Conservation (phyloP, 331 rosid genomes). For the Phaseolus coccineus region DNA sequence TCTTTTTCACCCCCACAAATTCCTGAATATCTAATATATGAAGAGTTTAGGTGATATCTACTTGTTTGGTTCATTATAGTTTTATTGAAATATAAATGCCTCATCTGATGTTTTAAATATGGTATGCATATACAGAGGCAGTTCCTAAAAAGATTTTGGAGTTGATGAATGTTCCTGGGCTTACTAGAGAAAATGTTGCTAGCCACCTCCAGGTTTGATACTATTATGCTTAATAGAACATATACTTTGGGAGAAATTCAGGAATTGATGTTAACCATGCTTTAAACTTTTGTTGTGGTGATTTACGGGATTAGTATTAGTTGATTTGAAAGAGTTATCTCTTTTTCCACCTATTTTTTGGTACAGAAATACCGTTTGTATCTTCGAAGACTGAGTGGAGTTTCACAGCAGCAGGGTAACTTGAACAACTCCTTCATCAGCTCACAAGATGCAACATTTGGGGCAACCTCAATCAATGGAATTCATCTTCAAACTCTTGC, state of each 20-base stretch:
- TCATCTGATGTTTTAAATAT: conserved; percentile 38
- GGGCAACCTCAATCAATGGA: conserved; percentile 70
- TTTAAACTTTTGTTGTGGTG: conserved; percentile 7
- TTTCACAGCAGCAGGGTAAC: conserved; percentile 72
- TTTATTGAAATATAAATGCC: neutral
- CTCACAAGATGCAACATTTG: conserved; percentile 75
- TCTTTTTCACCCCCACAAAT: neutral
- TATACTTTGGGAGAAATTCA: neutral
- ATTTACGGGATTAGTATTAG: neutral
- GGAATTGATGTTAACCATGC: conserved; percentile 23
- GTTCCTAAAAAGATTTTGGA: conserved; percentile 99
- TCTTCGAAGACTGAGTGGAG: conserved; percentile 91
- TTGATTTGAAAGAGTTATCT: conserved; percentile 26
- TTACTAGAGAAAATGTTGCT: conserved; percentile 98
- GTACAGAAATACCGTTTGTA: conserved; percentile 94
- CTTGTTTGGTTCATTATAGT: conserved; percentile 27
- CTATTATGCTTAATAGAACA: neutral
- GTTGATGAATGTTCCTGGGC: conserved; percentile 98
- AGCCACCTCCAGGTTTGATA: conserved; percentile 93
- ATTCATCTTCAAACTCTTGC: conserved; percentile 83
- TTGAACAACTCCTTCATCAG: conserved; percentile 67
- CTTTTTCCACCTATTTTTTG: conserved; percentile 35
- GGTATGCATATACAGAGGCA: conserved; percentile 72
- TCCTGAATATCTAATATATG: conserved; percentile 7
- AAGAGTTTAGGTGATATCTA: conserved; percentile 6